These are phyloP conservation scores for Fusarium praegraminearum DNA, from an alignment of 2,329 filamentous ascomycete species.

Conservation along the genomic window DNA sequence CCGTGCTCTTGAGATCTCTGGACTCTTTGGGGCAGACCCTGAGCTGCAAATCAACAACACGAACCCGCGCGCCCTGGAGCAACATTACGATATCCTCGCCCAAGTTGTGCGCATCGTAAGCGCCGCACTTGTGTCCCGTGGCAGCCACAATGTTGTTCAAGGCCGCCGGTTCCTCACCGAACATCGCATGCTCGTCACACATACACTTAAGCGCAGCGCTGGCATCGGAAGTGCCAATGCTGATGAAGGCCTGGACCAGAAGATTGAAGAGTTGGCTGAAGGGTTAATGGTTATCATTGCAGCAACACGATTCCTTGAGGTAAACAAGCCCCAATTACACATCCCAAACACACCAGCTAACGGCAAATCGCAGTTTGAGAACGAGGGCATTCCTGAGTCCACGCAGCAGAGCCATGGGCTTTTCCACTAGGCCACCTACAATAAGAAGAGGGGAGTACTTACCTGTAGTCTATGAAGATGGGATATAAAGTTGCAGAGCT, in stretches of 20 bases:
- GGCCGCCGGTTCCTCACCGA: slow-evolving; percentile 84
- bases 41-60: slow-evolving; percentile 86
- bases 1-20: slow-evolving; percentile 80
- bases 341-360: slow-evolving; percentile 30
- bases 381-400: slow-evolving; percentile 52
- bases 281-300: slow-evolving; percentile 86
- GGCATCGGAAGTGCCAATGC: slow-evolving; percentile 71
- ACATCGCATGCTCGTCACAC: slow-evolving; percentile 85
- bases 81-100: slow-evolving; percentile 86
- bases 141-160: slow-evolving; percentile 84
- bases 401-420: slow-evolving; percentile 52
- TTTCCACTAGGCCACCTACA: slow-evolving; percentile 54
- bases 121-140: slow-evolving; percentile 83
- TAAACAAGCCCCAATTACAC: slow-evolving; percentile 57
- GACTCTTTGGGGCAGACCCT: slow-evolving; percentile 90
- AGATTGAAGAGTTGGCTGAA: slow-evolving; percentile 82
- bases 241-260: slow-evolving; percentile 64
- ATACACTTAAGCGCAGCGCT: slow-evolving; percentile 89
- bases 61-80: slow-evolving; percentile 76
- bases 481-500: slow-evolving; percentile 38
- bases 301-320: slow-evolving; percentile 87
- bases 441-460: not conserved
- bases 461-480: slow-evolving; percentile 18
- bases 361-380: slow-evolving; percentile 55
- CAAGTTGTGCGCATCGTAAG: slow-evolving; percentile 85